Conservation (phyloP, 1,284 basidiomycete genomes). For the Amylostereum chailletii region DNA sequence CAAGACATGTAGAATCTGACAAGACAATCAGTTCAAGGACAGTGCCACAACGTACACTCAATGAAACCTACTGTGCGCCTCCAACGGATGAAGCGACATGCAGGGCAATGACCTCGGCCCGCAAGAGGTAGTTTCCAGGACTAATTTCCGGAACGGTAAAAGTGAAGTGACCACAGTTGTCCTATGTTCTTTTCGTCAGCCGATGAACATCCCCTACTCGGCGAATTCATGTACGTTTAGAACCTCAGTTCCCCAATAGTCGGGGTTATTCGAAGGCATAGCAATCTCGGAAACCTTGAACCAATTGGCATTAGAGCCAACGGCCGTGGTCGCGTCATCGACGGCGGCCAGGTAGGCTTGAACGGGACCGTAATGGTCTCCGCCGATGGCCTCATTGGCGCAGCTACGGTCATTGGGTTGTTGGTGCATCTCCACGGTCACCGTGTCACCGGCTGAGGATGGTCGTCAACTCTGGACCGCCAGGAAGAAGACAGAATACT, state of each 20-base stretch:
- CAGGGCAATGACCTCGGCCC: slow-evolving; percentile 44
- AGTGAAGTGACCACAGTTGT: slow-evolving; percentile 44
- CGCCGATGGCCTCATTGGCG: slow-evolving; percentile 35
- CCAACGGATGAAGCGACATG: slow-evolving; percentile 34
- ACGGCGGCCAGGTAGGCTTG: slow-evolving; percentile 42
- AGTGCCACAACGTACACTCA: background rate
- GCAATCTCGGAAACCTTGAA: slow-evolving; percentile 46
- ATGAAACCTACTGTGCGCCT: slow-evolving; percentile 32
- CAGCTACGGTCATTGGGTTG: slow-evolving; percentile 39
- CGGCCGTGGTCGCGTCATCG: slow-evolving; percentile 33
- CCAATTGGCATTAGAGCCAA: slow-evolving; percentile 33
- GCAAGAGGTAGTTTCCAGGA: slow-evolving; percentile 42
- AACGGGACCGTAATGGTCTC: slow-evolving; percentile 40
- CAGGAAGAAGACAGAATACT: background rate
- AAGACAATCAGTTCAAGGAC: background rate
- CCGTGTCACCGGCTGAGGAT: slow-evolving; percentile 31
- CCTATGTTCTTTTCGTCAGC: slow-evolving; percentile 13
- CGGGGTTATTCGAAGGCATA: slow-evolving; percentile 35
- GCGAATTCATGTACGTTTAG: slow-evolving; percentile 1
- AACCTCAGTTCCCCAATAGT: slow-evolving; percentile 33
- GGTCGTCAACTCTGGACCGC: background rate
- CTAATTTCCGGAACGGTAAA: slow-evolving; percentile 40
- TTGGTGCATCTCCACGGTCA: slow-evolving; percentile 49
- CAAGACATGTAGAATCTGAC: slow-evolving; percentile 40
- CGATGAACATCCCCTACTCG: slow-evolving; percentile 17